Evolutionary conservation across 345 rosid genomes (phyloP).

Genomic region (Aethionema arabicum): DNA sequence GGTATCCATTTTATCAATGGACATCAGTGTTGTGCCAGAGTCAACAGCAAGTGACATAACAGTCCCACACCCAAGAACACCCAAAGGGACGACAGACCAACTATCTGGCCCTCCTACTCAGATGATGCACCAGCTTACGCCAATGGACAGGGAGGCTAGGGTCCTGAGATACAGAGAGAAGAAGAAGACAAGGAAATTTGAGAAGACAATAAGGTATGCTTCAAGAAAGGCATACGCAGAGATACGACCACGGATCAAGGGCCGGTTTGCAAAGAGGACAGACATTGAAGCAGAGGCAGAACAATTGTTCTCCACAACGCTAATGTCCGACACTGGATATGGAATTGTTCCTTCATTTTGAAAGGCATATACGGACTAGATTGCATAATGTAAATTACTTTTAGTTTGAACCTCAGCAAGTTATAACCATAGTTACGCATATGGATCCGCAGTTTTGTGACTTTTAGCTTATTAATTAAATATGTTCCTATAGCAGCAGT

Average conservation of each 20-base stretch:
- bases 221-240: constrained; percentile 98
- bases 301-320: constrained; percentile 56
- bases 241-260: constrained; percentile 88
- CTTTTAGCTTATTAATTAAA: constrained; percentile 14
- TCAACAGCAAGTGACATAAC: constrained; percentile 65
- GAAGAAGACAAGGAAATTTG: constrained; percentile 83
- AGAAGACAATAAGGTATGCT: constrained; percentile 95
- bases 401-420: constrained; percentile 8
- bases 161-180: constrained; percentile 94
- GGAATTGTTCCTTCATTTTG: constrained; percentile 78
- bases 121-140: constrained; percentile 63
- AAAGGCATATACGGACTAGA: constrained; percentile 11
- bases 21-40: constrained; percentile 70
- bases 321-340: constrained; percentile 55
- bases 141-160: constrained; percentile 87
- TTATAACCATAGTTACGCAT: constrained; percentile 11
- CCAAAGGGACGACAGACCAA: constrained; percentile 64
- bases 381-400: constrained; percentile 15
- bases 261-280: constrained; percentile 81
- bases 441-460: constrained; percentile 15
- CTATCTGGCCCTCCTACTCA: constrained; percentile 49
- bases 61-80: constrained; percentile 48
- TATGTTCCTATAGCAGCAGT: constrained; percentile 1
- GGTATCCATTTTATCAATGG: constrained; percentile 73
- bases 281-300: constrained; percentile 61